Conservation (phyloP, 1,284 basidiomycete species). For the Ceratobasidium sp. region DNA sequence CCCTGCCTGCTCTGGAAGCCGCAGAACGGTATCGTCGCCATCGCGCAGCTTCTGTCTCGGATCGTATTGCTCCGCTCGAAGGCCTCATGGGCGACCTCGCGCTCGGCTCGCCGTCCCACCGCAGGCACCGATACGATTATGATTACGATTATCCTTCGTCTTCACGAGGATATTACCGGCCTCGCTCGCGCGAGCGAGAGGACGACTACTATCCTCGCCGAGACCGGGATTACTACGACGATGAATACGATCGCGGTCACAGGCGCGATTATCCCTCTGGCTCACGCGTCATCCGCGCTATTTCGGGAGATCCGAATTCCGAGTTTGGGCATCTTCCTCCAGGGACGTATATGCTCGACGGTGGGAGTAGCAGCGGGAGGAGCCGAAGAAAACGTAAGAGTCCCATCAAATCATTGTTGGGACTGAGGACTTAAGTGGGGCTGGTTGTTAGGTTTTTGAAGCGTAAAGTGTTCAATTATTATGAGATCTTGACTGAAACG, state of each 20-base stretch:
- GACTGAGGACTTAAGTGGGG: not conserved
- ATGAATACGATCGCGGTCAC: not conserved
- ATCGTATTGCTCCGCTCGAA: slow-evolving; percentile 1
- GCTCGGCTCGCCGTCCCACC: not conserved
- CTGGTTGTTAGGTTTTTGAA: not conserved
- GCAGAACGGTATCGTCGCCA: slow-evolving; percentile 15
- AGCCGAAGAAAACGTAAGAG: not conserved
- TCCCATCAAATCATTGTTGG: not conserved
- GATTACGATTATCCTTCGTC: slow-evolving; percentile 1
- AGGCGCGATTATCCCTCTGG: not conserved
- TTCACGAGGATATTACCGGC: not conserved
- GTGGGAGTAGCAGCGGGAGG: not conserved
- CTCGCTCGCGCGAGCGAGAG: not conserved
- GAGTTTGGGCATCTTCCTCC: slow-evolving; percentile 39
- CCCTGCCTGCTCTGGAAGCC: not conserved
- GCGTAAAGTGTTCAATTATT: not conserved
- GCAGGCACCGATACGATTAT: not conserved
- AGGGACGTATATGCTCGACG: slow-evolving; percentile 28
- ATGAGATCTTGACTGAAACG: not conserved
- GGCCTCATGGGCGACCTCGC: not conserved
- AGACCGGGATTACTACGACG: not conserved
- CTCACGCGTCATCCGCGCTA: slow-evolving; percentile 10
- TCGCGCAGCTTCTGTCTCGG: slow-evolving; percentile 1
- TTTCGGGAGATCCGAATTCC: slow-evolving; percentile 1
- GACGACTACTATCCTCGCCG: slow-evolving; percentile 1